Base-by-base conservation (phyloP, 371 early-diverging fungal genomes). In the Mucor piriformis region DNA sequence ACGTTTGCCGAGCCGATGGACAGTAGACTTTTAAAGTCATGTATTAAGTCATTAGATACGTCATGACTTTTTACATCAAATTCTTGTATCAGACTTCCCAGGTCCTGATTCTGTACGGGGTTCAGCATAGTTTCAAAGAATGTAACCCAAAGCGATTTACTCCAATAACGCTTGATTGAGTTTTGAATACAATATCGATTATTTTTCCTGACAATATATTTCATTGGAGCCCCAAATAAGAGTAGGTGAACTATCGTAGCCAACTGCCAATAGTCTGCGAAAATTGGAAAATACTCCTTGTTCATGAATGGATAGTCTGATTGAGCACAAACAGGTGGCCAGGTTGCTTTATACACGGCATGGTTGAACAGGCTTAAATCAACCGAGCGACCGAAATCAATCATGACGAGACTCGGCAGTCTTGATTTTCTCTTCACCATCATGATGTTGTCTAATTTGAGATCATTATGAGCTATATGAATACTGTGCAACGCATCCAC, bases 371-470 rank as follows among this genome's bases (percentile, higher is more conserved):
- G 64, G 18, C 7, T 54, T 59, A 73, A 29, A 49, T 83, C 79
- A 3, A 80, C 37, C 0, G 81, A 59, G 15, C 72, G 50, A 3
- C 83, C 83, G 64, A 72, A 83, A 53, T 83, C 83, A 32, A 83
- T 75, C 37, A 83, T 25, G 15, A 61, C 63, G 0, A 82, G 18
- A 5, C 43, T 48, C 35, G 66, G 66, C 13, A 43, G 43, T 33
- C 13, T n/a, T 20, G 21, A 6, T 6, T 10, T 13, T 24, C 24
- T 46, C 11, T 10, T 46, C 13, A 20, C 46, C 8, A 82, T 8
- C 64, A 82, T 60, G 23, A 76, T 54, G 54, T 83, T 83, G 43
- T 83, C 83, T 2, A 72, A 56, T 54, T 83, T 83, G 20, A 83
- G 54, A 53, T 83, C 83, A 43, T 75, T 72, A 56, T 83, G 83